Evolutionary conservation across 2,329 filamentous ascomycete genomes (phyloP), one percentile per base, ranked within the genome.

Genomic region (Nemania diffusa): DNA sequence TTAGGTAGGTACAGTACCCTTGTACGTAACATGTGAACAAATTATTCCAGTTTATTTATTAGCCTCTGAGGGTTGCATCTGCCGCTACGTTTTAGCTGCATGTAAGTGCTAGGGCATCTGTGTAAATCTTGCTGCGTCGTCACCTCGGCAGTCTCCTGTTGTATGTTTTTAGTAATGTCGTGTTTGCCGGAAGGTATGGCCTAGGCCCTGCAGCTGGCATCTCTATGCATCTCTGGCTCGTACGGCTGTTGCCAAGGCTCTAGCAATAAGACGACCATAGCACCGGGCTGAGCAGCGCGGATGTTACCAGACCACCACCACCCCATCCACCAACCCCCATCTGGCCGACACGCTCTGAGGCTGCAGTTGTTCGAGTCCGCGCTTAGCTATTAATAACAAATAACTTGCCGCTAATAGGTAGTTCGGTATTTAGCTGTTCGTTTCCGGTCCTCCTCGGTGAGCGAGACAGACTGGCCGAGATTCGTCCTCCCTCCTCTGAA

Each of bases 231-330:
- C n/a, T n/a, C n/a, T n/a, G n/a, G 29, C 11, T 59, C 29, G 44
- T 59, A 59, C 44, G 37, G 27, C 9, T 34, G 40, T 26, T 46
- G 51, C 59, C 59, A 62, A 62, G 59, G 17, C 26, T 42, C n/a
- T 32, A 46, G 13, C 26, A 29, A 61, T 29, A 52, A 27, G 40
- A 55, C 17, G n/a, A 48, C 59, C 50, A 37, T 27, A 5, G 51
- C 29, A 62, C 50, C 26, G 59, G 50, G 59, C 59, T 62, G 59
- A 62, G 24, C 5, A 20, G n/a, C n/a, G 34, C 27, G 4, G 17
- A 22, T 32, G 29, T 5, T 32, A 32, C 11, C 34, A 15, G 15
- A n/a, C n/a, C n/a, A n/a, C n/a, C 5, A 7, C 34, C 34, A 40
- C 34, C 34, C 34, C 34, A 15, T 40, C 34, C 15, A 7, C 34